Conservation (phyloP, 1,284 basidiomycete species). For the Schizopora paradoxa region DNA sequence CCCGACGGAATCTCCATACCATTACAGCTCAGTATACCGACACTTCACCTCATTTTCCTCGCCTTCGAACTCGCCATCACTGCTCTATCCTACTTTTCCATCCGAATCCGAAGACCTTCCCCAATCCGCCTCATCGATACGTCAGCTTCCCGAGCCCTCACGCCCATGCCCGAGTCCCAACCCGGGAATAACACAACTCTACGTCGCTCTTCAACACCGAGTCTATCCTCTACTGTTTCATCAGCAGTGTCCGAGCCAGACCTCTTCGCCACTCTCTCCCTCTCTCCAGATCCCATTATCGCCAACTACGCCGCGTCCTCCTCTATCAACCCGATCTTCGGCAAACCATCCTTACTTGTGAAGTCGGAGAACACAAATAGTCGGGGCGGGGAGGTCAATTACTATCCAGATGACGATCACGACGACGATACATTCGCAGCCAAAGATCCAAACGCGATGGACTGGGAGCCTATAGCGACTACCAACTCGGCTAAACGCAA, state of each 20-base stretch:
- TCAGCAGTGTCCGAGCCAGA: constrained; percentile 41
- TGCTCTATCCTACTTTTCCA: constrained; percentile 41
- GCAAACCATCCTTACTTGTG: constrained; percentile 47
- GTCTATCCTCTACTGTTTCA: constrained; percentile 5
- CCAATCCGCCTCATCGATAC: constrained; percentile 59
- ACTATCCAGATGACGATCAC: constrained; percentile 10
- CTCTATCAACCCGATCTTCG: constrained; percentile 52
- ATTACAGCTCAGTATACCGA: constrained; percentile 31
- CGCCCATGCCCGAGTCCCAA: constrained; percentile 32
- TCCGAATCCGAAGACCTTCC: constrained; percentile 60
- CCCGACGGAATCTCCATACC: constrained; percentile 33
- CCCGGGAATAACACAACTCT: constrained; percentile 24
- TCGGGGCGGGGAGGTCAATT: constrained; percentile 23
- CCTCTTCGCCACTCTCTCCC: constrained; percentile 51
- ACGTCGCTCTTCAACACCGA: constrained; percentile 20
- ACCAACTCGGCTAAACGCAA: no score
- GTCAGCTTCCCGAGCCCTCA: constrained; percentile 31
- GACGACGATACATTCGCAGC: constrained; percentile 17
- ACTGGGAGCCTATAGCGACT: constrained; percentile 66
- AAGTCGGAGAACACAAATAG: constrained; percentile 12
- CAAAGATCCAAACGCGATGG: constrained; percentile 52
- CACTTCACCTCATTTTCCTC: constrained; percentile 42
- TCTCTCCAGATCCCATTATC: constrained; percentile 58
- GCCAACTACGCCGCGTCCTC: constrained; percentile 4
- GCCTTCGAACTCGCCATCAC: constrained; percentile 51